phyloP scores from a whole-genome alignment of 805 yeast species.

The Deakozyma indianensis region DNA sequence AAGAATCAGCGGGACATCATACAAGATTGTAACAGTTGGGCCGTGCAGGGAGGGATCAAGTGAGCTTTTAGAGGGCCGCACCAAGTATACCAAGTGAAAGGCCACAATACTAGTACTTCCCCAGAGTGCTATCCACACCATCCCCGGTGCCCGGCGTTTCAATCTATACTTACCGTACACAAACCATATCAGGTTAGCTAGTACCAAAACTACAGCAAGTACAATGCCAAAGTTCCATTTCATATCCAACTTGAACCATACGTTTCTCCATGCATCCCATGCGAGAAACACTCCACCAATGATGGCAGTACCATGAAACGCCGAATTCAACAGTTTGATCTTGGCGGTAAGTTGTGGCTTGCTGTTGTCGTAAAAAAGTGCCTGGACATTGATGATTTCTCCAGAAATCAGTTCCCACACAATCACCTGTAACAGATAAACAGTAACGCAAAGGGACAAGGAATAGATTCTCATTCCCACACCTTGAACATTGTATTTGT shows the following conservation, averaged over 20 bases:
- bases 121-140: neutral
- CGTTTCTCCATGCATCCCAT: neutral
- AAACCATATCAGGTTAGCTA: neutral
- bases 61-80: neutral
- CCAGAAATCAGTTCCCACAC: conserved; percentile 1
- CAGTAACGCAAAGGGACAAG: neutral
- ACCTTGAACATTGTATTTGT: neutral
- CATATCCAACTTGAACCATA: neutral
- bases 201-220: neutral
- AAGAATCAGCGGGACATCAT: neutral
- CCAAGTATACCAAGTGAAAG: neutral
- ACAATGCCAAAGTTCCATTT: neutral
- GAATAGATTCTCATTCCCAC: neutral
- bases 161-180: neutral
- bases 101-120: neutral
- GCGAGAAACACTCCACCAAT: neutral
- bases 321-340: neutral
- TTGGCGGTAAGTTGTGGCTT: neutral
- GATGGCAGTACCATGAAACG: neutral
- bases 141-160: neutral
- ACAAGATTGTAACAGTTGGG: neutral
- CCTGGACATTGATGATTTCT: neutral
- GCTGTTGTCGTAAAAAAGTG: neutral
- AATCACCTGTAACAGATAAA: neutral
- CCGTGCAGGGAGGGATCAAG: neutral